These are phyloP conservation scores for Conticribra guillardii DNA, from an alignment of 108 stramenopile genomes.

Conservation along the genomic window DNA sequence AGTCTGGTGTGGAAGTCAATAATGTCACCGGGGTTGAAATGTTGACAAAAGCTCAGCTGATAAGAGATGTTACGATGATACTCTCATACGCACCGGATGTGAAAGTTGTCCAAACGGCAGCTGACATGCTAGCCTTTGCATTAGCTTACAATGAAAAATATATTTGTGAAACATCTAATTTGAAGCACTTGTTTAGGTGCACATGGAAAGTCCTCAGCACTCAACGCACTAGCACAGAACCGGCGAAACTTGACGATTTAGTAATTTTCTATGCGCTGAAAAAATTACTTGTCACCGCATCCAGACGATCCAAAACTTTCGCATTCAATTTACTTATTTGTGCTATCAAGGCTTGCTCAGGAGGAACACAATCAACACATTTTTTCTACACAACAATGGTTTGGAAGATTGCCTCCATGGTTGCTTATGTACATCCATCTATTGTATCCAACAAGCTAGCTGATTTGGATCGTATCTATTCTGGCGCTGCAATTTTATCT, in stretches of 20 bases:
- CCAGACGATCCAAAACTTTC: constrained; percentile 22
- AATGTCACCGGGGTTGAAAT: neutral
- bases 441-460: constrained; percentile 2
- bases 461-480: constrained; percentile 1
- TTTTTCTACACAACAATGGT: neutral
- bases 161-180: constrained; percentile 12
- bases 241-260: neutral
- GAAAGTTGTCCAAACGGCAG: constrained; percentile 13
- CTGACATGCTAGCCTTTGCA: constrained; percentile 19
- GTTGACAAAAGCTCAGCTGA: constrained; percentile 13
- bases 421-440: constrained; percentile 22
- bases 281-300: constrained; percentile 18
- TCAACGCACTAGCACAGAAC: neutral
- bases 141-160: constrained; percentile 22
- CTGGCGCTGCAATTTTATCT: neutral
- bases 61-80: constrained; percentile 12
- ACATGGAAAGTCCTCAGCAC: constrained; percentile 17
- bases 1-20: neutral
- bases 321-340: constrained; percentile 25
- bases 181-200: constrained; percentile 25
- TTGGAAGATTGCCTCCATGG: constrained; percentile 13
- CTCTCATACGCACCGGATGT: constrained; percentile 6
- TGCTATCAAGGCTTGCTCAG: constrained; percentile 1
- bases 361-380: neutral
- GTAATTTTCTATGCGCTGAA: constrained; percentile 18